Percentiles rank a stretch among this genome's conserved stretches.
Evolutionary conservation across 2,329 filamentous ascomycete genomes (phyloP).

Genomic region (Dothistroma pini): DNA sequence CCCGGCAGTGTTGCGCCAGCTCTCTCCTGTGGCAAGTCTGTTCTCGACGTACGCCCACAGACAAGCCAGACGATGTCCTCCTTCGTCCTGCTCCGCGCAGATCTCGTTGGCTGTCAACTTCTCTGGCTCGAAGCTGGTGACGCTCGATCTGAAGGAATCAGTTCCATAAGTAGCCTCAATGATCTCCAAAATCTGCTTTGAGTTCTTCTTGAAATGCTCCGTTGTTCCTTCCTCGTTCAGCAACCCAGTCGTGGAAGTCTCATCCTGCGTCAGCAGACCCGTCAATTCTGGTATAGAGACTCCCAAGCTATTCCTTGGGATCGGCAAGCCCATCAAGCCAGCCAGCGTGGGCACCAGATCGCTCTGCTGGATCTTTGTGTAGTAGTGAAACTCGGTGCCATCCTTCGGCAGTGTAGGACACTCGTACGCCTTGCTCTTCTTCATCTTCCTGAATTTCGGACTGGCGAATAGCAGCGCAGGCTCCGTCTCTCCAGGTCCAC

Average conservation of each 20-base stretch:
- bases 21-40: not conserved
- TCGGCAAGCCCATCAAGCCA: conserved; percentile 78
- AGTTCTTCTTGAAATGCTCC: conserved; percentile 72
- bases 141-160: conserved; percentile 18
- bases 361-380: conserved; percentile 82
- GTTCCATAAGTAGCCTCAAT: conserved; percentile 66
- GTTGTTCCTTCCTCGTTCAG: conserved; percentile 37
- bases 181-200: conserved; percentile 73
- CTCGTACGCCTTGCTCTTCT: conserved; percentile 22
- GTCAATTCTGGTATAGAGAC: conserved; percentile 78
- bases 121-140: conserved; percentile 4
- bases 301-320: conserved; percentile 86
- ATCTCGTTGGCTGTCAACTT: conserved; percentile 6
- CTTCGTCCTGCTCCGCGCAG: conserved; percentile 20
- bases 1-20: conserved; percentile 10
- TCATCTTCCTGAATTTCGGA: conserved; percentile 26
- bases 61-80: conserved; percentile 25
- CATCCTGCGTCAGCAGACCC: conserved; percentile 59
- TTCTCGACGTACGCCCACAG: conserved; percentile 20
- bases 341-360: conserved; percentile 89
- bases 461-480: conserved; percentile 74
- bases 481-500: conserved; percentile 89
- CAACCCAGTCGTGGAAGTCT: not conserved
- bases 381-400: conserved; percentile 71
- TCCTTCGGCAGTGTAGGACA: conserved; percentile 57